Base-by-base conservation (phyloP, 805 yeast genomes). In the Yarrowia yakushimensis region DNA sequence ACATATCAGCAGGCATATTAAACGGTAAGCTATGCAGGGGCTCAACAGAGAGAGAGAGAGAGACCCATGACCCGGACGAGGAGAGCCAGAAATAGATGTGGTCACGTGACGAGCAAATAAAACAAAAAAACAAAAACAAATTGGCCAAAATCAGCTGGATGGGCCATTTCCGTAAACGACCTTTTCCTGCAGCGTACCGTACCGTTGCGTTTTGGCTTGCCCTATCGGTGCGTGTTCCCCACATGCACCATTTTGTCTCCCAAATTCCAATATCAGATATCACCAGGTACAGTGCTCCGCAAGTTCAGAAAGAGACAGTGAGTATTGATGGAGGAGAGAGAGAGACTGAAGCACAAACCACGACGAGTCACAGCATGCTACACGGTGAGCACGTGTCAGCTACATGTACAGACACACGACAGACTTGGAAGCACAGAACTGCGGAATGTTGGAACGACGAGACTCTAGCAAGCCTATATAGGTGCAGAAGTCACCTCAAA, bases 211-310 rank as follows among this genome's bases (percentile, higher is more conserved):
- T 45, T 30, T 45, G 52, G 52, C 52, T 45, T 45, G 52, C 52
- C 52, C 52, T 45, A 45, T 45, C 52, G 52, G 52, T 45, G 52
- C 52, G 36, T 45, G 52, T 45, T 45, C 57, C 57, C 57, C 57
- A 48, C 57, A 48, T 48, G 41, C 41, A 48, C 41, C 57, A 5
- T 48, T 33, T 33, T 48, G 57, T 48, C 57, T 48, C 57, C 57
- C 57, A 48, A 48, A 33, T 31, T 31, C 41, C 41, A 48, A 30
- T 45, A 45, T 45, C 52, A 45, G 36, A 28, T 45, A 45, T 45
- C 52, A 45, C 52, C 52, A 45, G 27, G 36, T 45, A 48, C 57
- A 48, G 41, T 20, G 52, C 52, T 45, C 52, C 52, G 30, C 57
- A 31, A 41, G 57, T 48, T 48, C 42, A 48, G 18, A 18, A 48